Base-by-base conservation (phyloP, 345 rosid genomes). In the Turnera subulata region DNA sequence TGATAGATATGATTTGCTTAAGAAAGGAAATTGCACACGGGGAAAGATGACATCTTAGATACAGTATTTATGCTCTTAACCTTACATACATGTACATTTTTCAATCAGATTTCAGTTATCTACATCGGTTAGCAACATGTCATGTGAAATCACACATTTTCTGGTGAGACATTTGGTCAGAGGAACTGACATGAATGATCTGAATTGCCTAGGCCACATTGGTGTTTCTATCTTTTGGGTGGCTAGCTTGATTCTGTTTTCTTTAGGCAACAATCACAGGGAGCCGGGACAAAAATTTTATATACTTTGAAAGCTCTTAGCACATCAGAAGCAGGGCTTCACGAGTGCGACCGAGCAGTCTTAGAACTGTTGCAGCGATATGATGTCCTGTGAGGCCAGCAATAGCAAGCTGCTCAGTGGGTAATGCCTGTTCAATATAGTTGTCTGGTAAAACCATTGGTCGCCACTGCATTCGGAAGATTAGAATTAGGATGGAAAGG, bases 311-410 rank as follows among this genome's bases (percentile, higher is more conserved):
- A n/a, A n/a, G n/a, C n/a, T 46, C 46, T 72, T 84, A 88, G 85
- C 85, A 79, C 88, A 78, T 88, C 58, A 91, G 67, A 39, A 80
- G 92, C 66, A 91, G 76, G 14, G 96, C 98, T 74, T 91, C 98
- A 1, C 95, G 88, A 58, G 86, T 80, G 33, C 90, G 88, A 20
- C 95, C 96, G 2, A 88, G 85, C 59, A 88, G 84, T 62, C 79
- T 86, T 56, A 91, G 58, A 9, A 88, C 86, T 0, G 96, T 86
- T 26, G 98, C 98, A 19, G 92, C 96, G 53, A 91, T 85, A 73
- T 91, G 98, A 76, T 84, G 86, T 69, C 98, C 95, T 0, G 87
- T 88, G 49, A 88, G 77, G 37, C 98, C 95, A 0, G 98, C 95
- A 38, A 80, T 69, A 32, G 66, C 68, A 37, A 86, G 89, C 77